phyloP scores from a whole-genome alignment of 192 early-diverging fungal species.

The Backusella liffmaniae region DNA sequence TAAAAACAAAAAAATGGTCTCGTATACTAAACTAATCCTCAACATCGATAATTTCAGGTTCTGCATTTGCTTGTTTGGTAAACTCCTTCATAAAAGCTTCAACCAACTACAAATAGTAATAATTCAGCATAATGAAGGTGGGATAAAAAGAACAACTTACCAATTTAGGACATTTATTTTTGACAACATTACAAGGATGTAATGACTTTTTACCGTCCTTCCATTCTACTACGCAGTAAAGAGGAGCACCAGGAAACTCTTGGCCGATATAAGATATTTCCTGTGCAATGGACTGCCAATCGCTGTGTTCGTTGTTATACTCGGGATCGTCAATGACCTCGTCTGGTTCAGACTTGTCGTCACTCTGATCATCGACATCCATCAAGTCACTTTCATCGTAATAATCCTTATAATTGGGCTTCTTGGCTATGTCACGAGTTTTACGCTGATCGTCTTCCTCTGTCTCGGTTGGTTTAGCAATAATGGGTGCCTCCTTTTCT shows the following conservation, averaged over 20 bases:
- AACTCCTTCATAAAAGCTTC: not conserved
- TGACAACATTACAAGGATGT: not conserved
- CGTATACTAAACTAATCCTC: not conserved
- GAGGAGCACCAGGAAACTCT: not conserved
- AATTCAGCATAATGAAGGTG: not conserved
- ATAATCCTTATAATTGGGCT: not conserved
- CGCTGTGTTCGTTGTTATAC: not conserved
- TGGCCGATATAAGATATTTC: not conserved
- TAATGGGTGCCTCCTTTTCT: not conserved
- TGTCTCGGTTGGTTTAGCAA: not conserved
- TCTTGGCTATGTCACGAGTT: not conserved
- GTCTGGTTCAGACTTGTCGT: not conserved
- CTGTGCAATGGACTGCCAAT: not conserved
- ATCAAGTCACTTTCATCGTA: not conserved
- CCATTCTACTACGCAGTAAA: not conserved
- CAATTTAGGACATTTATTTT: slow-evolving; percentile 2
- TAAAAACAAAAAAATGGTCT: no score
- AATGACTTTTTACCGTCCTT: not conserved
- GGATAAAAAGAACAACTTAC: not conserved
- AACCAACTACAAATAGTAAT: not conserved
- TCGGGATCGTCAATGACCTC: not conserved
- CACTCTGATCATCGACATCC: not conserved
- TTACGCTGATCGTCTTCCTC: not conserved
- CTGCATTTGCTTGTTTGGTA: not conserved
- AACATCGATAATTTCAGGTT: not conserved